Percentiles rank a stretch among this genome's conserved stretches.
Conservation (phyloP, 352 stramenopile genomes). For the Phytopythium oedochilum region DNA sequence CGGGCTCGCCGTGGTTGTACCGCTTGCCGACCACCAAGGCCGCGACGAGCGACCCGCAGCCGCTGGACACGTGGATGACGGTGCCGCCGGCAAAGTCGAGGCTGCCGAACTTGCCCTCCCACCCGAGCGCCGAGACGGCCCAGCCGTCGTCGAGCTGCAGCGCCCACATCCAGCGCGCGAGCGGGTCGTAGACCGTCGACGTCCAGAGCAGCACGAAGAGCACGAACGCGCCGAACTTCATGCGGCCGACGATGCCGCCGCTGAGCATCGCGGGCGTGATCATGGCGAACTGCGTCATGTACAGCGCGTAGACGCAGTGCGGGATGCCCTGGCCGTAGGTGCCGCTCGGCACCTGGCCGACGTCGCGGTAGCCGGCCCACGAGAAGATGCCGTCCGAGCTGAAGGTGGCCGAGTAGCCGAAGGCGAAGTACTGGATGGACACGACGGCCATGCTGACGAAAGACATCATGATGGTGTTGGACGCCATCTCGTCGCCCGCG, state of each 20-base stretch:
- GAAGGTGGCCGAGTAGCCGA: constrained; percentile 29
- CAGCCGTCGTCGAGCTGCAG: constrained; percentile 16
- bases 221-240: constrained; percentile 28
- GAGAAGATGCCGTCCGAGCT: constrained; percentile 11
- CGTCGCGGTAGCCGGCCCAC: constrained; percentile 14
- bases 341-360: constrained; percentile 6
- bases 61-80: constrained; percentile 38
- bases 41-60: constrained; percentile 21
- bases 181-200: constrained; percentile 36
- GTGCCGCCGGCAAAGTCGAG: constrained; percentile 43
- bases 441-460: constrained; percentile 27
- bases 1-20: constrained; percentile 15
- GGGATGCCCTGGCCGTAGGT: constrained; percentile 22
- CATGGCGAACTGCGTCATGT: constrained; percentile 36
- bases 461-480: constrained; percentile 27
- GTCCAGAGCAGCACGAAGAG: constrained; percentile 34
- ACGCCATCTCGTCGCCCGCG: constrained; percentile 19
- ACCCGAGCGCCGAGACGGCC: constrained; percentile 6
- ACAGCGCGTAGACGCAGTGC: constrained; percentile 23
- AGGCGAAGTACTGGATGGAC: constrained; percentile 24
- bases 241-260: constrained; percentile 33
- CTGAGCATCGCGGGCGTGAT: constrained; percentile 35
- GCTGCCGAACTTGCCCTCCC: constrained; percentile 11
- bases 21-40: constrained; percentile 21
- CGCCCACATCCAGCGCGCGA: constrained; percentile 47